Evolutionary conservation across 2,329 filamentous ascomycete species (phyloP).

Genomic region (Sporothrix brunneoviolacea): DNA sequence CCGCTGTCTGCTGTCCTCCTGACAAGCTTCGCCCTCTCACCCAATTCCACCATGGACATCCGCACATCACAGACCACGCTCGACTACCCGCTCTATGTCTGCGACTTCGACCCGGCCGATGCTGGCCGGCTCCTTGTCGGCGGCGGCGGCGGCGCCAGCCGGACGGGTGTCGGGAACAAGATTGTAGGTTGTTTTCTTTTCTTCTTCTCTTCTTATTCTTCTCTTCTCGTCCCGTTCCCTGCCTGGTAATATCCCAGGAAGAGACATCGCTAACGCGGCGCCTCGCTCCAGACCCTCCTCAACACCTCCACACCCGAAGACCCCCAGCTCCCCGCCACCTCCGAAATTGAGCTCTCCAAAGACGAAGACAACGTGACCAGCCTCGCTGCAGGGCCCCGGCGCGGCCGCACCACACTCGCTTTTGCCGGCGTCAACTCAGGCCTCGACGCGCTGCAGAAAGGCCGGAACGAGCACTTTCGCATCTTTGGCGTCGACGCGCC

Average conservation of each 20-base stretch:
- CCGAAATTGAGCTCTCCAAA: constrained; percentile 70
- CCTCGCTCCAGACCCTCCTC: constrained; percentile 54
- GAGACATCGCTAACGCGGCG: not conserved
- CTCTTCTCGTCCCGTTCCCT: not conserved
- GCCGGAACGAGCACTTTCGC: constrained; percentile 78
- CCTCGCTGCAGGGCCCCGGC: constrained; percentile 60
- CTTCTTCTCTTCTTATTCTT: not conserved
- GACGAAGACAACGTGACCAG: constrained; percentile 88
- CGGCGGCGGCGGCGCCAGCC: constrained; percentile 78
- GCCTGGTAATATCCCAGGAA: too few species aligned
- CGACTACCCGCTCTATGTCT: constrained; percentile 77
- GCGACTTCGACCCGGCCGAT: constrained; percentile 81
- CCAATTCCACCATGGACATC: constrained; percentile 27
- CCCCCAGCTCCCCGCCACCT: constrained; percentile 53
- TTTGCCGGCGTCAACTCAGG: constrained; percentile 84
- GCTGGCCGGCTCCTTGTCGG: constrained; percentile 70
- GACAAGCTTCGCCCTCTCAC: too few species aligned
- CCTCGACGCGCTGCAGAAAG: constrained; percentile 61
- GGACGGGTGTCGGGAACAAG: constrained; percentile 78
- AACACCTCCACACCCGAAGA: constrained; percentile 59
- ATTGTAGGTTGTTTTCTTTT: constrained; percentile 51
- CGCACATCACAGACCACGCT: constrained; percentile 57
- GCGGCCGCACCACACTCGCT: constrained; percentile 47
- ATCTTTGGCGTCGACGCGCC: constrained; percentile 56
- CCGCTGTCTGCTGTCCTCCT: too few species aligned